Percentiles rank a stretch among this genome's conserved stretches.
These are phyloP conservation scores for Trametes sp. DNA, from an alignment of 1,284 basidiomycete species.

Conservation along the genomic window DNA sequence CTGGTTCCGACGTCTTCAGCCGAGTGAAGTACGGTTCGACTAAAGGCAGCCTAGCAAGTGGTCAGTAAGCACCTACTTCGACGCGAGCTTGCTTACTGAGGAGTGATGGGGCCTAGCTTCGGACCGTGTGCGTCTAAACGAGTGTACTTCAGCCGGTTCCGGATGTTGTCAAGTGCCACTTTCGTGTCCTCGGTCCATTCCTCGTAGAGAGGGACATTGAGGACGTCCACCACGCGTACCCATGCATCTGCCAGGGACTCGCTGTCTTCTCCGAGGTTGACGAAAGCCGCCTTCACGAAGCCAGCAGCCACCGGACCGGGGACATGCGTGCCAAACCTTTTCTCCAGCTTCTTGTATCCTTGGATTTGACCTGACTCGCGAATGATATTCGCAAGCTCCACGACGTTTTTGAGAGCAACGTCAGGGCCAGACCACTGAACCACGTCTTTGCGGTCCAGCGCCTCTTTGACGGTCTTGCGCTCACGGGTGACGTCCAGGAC, in stretches of 20 bases:
- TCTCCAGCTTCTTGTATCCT: constrained; percentile 66
- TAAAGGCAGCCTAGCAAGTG: constrained; percentile 71
- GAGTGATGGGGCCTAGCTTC: constrained; percentile 82
- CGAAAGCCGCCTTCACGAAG: constrained; percentile 75
- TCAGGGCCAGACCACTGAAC: constrained; percentile 64
- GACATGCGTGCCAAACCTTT: constrained; percentile 73
- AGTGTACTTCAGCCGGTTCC: constrained; percentile 81
- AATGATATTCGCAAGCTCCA: constrained; percentile 73
- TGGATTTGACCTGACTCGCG: constrained; percentile 61
- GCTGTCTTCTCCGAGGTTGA: constrained; percentile 54
- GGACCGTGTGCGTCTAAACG: constrained; percentile 86
- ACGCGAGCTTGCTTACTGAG: constrained; percentile 57
- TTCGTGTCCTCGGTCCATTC: constrained; percentile 87
- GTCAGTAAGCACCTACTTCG: constrained; percentile 12
- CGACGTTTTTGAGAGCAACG: constrained; percentile 65
- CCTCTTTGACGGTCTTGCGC: constrained; percentile 59
- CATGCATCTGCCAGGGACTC: constrained; percentile 74
- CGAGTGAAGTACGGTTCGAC: constrained; percentile 93
- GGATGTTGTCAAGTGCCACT: constrained; percentile 77
- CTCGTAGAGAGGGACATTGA: constrained; percentile 88
- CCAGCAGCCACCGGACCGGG: constrained; percentile 69
- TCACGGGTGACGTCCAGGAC: constrained; percentile 78
- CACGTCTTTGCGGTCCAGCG: constrained; percentile 53
- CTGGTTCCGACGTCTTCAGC: constrained; percentile 69
- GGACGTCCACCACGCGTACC: constrained; percentile 79